Evolutionary conservation across 495 filamentous ascomycete genomes (phyloP).

Genomic region (Cryomyces antarcticus): DNA sequence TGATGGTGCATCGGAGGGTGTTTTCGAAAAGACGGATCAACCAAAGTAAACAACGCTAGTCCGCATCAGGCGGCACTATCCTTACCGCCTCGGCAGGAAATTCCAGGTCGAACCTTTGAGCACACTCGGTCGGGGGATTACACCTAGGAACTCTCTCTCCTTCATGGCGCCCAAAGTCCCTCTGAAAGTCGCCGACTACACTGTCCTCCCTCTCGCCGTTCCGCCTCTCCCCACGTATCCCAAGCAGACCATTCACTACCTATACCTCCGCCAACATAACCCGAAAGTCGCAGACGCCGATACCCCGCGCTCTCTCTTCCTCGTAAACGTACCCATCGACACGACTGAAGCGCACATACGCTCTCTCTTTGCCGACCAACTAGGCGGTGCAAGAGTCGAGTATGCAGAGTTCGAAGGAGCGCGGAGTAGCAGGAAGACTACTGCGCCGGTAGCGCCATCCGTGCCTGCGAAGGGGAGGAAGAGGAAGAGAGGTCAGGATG

Average conservation of each 20-base stretch:
- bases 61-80: no score
- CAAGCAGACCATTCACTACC: conserved; percentile 47
- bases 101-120: no score
- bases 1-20: no score
- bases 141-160: no score
- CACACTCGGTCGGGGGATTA: no score
- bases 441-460: conserved; percentile 1
- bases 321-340: conserved; percentile 75
- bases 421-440: conserved; percentile 3
- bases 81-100: no score
- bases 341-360: conserved; percentile 59
- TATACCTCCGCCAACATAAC: conserved; percentile 68
- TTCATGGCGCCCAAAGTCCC: background rate
- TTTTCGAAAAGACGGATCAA: no score
- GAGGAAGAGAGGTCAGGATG: conserved; percentile 25
- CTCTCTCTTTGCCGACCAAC: conserved; percentile 42
- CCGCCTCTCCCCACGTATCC: conserved; percentile 39
- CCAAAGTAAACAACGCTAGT: no score
- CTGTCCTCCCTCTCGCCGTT: conserved; percentile 19
- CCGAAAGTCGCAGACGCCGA: conserved; percentile 54
- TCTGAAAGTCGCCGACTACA: conserved; percentile 12
- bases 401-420: conserved; percentile 46
- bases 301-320: conserved; percentile 48
- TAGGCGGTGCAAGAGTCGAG: conserved; percentile 55
- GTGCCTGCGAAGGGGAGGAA: conserved; percentile 14